Evolutionary conservation across 2,329 filamentous ascomycete genomes (phyloP).

Genomic region (Alternaria solani): DNA sequence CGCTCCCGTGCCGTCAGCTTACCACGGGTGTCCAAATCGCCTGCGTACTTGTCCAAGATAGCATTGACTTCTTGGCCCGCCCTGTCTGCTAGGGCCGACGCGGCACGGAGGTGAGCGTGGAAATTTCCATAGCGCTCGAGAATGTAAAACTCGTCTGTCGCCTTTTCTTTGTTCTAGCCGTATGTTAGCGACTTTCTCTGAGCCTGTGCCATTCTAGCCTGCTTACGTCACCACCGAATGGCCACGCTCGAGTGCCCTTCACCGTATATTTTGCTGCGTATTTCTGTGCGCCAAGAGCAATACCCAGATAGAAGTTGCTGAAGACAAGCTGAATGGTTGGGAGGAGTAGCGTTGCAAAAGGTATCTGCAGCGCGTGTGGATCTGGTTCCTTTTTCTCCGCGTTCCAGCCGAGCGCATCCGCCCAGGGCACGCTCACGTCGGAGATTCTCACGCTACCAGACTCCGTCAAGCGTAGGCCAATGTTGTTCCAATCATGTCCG

Average conservation of each 20-base stretch:
- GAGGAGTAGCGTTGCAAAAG: constrained; percentile 66
- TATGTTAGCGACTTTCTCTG: constrained; percentile 6
- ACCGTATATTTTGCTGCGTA: constrained; percentile 65
- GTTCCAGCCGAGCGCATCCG: constrained; percentile 70
- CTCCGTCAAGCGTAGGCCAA: constrained; percentile 70
- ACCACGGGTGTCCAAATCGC: constrained; percentile 46
- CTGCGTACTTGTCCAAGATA: constrained; percentile 56
- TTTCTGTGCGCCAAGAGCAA: constrained; percentile 66
- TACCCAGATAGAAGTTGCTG: constrained; percentile 71
- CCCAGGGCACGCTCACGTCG: constrained; percentile 65
- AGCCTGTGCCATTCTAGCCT: too few relatives aligned
- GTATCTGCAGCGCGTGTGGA: constrained; percentile 59
- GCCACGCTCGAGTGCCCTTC: constrained; percentile 68
- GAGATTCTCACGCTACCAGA: constrained; percentile 69
- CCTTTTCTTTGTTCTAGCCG: constrained; percentile 60
- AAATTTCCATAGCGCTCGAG: constrained; percentile 71
- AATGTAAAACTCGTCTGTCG: constrained; percentile 71
- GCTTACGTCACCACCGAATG: constrained; percentile 64
- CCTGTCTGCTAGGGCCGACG: constrained; percentile 65
- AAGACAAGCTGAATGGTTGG: constrained; percentile 73
- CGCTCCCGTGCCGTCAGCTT: constrained; percentile 61
- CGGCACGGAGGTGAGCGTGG: constrained; percentile 67
- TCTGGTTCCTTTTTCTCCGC: constrained; percentile 59
- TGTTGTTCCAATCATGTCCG: constrained; percentile 69
- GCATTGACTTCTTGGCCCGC: constrained; percentile 60